These are phyloP conservation scores for Nitzschia palea DNA, from an alignment of 108 stramenopile species.

Conservation along the genomic window DNA sequence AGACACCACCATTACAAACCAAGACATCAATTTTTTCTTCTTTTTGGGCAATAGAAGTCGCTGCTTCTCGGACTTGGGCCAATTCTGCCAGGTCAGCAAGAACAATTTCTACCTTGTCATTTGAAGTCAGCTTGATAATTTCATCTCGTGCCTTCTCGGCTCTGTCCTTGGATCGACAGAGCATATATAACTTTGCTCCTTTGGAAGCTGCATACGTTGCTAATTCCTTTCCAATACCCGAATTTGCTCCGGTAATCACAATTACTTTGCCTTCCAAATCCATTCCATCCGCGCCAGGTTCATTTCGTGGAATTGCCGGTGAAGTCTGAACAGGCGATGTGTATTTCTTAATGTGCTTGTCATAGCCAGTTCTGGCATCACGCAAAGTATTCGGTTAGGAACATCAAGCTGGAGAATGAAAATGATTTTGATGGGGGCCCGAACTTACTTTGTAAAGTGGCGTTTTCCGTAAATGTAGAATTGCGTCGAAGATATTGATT, in stretches of 20 bases:
- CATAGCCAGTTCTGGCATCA: constrained; percentile 68
- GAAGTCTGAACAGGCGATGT: constrained; percentile 55
- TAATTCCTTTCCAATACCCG: constrained; percentile 86
- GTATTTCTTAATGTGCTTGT: constrained; percentile 65
- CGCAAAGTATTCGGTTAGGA: too few species aligned
- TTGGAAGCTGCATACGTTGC: constrained; percentile 85
- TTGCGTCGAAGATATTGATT: constrained; percentile 58
- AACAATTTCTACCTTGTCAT: constrained; percentile 57
- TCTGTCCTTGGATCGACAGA: constrained; percentile 86
- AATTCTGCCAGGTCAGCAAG: constrained; percentile 44
- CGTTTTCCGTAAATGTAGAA: constrained; percentile 74
- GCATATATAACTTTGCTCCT: constrained; percentile 86
- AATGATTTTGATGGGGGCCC: too few species aligned
- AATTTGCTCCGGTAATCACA: constrained; percentile 82
- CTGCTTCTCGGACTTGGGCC: constrained; percentile 57
- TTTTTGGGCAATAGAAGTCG: constrained; percentile 47
- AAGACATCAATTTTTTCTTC: constrained; percentile 77
- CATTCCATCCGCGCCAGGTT: constrained; percentile 56
- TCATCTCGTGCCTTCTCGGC: constrained; percentile 76
- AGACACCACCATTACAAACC: constrained; percentile 91
- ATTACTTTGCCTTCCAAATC: constrained; percentile 73
- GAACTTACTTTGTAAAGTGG: constrained; percentile 72
- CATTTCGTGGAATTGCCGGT: constrained; percentile 35
- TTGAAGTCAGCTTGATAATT: constrained; percentile 63
- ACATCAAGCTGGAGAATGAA: too few species aligned